Percentiles rank a stretch among this genome's conserved stretches.
phyloP scores from a whole-genome alignment of 2,329 filamentous ascomycete genomes.

The Escovopsis sp. region DNA sequence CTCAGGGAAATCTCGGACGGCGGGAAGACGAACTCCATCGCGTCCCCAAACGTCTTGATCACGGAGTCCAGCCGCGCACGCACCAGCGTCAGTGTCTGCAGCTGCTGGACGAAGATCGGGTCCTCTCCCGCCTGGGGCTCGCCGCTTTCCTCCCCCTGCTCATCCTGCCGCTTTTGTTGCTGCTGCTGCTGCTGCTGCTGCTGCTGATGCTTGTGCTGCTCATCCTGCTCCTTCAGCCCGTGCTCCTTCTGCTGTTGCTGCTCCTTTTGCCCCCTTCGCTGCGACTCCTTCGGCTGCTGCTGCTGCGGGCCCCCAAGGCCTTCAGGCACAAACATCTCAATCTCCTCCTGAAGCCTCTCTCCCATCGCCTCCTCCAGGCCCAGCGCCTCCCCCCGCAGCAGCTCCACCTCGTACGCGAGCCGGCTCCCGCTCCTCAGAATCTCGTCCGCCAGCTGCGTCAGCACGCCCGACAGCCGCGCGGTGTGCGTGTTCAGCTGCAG shows the following conservation, averaged over 20 bases:
- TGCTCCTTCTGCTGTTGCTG: constrained; percentile 5
- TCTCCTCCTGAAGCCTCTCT: constrained; percentile 55
- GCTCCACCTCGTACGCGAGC: constrained; percentile 86
- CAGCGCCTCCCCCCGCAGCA: constrained; percentile 75
- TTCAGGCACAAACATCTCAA: constrained; percentile 53
- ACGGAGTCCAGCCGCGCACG: constrained; percentile 75
- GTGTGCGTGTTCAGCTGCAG: constrained; percentile 83
- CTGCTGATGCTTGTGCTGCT: constrained; percentile 1
- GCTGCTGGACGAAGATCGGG: constrained; percentile 56
- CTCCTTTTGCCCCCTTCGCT: constrained; percentile 12
- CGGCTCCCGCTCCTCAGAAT: constrained; percentile 80
- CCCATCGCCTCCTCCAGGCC: constrained; percentile 65
- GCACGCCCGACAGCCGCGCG: constrained; percentile 59
- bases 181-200: constrained; percentile 7
- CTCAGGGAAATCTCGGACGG: constrained; percentile 73
- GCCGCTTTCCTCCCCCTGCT: constrained; percentile 11
- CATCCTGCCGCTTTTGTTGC: constrained; percentile 6
- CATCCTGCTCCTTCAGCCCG: too few species aligned
- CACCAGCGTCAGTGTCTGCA: constrained; percentile 71
- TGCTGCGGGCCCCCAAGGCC: constrained; percentile 20
- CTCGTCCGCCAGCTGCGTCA: constrained; percentile 87
- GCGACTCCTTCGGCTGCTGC: too few species aligned
- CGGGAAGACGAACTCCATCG: constrained; percentile 88
- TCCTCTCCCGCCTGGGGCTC: constrained; percentile 21
- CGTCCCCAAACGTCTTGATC: constrained; percentile 81